Percentiles rank a stretch among this genome's conserved stretches.
Evolutionary conservation across 1,284 basidiomycete genomes (phyloP).

Genomic region (Ceratobasidium sp.): DNA sequence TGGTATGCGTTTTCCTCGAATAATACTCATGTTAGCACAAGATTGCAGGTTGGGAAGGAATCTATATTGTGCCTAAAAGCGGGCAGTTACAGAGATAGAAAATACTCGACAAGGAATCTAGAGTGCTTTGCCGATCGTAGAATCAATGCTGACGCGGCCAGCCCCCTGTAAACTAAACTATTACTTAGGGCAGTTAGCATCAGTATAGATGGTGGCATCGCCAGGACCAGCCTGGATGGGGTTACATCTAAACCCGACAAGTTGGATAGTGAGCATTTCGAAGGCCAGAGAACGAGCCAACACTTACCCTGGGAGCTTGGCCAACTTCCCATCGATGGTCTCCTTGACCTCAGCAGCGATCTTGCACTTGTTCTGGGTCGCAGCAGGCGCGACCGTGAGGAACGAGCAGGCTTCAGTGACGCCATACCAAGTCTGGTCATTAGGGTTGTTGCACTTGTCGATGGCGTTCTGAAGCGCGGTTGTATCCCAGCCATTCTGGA

Average conservation of each 20-base stretch:
- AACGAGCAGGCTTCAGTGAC: constrained; percentile 62
- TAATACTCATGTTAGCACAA: no score
- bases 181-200: constrained; percentile 42
- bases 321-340: constrained; percentile 48
- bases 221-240: constrained; percentile 51
- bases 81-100: no score
- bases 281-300: not conserved
- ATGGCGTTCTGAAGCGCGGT: constrained; percentile 61
- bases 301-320: constrained; percentile 52
- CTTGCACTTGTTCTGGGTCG: no score
- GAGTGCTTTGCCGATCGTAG: not conserved
- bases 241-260: constrained; percentile 50
- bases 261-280: not conserved
- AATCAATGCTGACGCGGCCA: not conserved
- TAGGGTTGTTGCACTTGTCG: constrained; percentile 63
- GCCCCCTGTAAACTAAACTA: not conserved
- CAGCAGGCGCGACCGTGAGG: constrained; percentile 48
- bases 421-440: constrained; percentile 57
- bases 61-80: no score
- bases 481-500: constrained; percentile 61
- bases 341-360: constrained; percentile 60
- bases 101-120: not conserved
- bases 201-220: constrained; percentile 48
- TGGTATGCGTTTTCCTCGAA: no score
- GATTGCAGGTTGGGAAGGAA: not conserved